Evolutionary conservation across 495 filamentous ascomycete species (phyloP), one percentile per base, ranked within the genome.

Genomic region (Neurospora sp.): DNA sequence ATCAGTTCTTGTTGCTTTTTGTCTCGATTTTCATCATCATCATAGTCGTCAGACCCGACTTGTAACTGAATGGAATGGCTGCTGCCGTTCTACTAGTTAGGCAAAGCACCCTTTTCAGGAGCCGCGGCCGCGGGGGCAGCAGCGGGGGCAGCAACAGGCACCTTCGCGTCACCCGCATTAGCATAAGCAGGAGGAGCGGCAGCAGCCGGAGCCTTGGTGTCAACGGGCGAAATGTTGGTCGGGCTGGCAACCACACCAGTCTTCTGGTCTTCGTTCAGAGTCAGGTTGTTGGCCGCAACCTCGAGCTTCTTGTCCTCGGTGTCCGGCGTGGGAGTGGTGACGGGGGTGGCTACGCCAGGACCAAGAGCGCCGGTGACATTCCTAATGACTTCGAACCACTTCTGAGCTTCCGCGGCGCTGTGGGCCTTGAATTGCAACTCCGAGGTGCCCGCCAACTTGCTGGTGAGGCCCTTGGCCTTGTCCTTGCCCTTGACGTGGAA

Each of bases 401-500:
- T 90, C 81, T 90, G 84, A 4, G 94, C 94, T 74, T 96, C 92
- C 31, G 82, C 82, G 16, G 92, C 74, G 20, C 89, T 91, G 78
- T 92, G 89, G 0, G 94, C 94, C 81, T 86, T 87, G 82, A 89
- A 88, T 12, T 76, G 53, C n/a, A 89, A 78, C 76, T 89, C 87
- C 3, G 84, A 82, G 8, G 81, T 80, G 10, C 87, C 87, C 0
- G 84, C 81, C 38, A 89, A 77, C 78, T 86, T 87, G 81, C 83
- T 83, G 74, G 84, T 82, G 71, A 89, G 74, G 61, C 80, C 82
- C 73, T 81, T 82, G 71, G 82, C 82, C 71, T 81, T 87, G 78
- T 98, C 93, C 82, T 98, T 99, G 76, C 96, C 96, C 84, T 97
- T 97, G 80, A 99, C 85, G 76, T 87, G 91, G 89, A 99, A 98